Evolutionary conservation across 2,329 filamentous ascomycete species (phyloP).

Genomic region (Paecilomyces niveus): DNA sequence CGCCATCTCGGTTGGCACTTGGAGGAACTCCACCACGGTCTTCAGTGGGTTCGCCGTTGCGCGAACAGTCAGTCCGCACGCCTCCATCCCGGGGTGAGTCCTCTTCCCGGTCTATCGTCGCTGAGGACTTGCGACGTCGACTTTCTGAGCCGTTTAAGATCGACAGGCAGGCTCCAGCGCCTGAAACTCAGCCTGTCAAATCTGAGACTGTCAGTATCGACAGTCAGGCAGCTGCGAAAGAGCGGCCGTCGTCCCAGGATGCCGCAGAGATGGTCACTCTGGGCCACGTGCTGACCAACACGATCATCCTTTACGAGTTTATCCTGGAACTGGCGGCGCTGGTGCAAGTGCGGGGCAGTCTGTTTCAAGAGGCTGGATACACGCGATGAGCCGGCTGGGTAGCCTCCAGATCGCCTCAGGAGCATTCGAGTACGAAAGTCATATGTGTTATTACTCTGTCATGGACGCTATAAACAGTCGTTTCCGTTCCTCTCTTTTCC

Average conservation of each 20-base stretch:
- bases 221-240: constrained; percentile 13
- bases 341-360: constrained; percentile 64
- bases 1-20: constrained; percentile 4
- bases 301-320: constrained; percentile 73
- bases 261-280: constrained; percentile 53
- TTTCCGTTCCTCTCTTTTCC: background rate
- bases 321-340: constrained; percentile 68
- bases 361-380: constrained; percentile 71
- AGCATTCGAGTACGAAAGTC: background rate
- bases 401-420: background rate
- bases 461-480: background rate
- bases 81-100: constrained; percentile 5
- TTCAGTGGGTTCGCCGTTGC: constrained; percentile 15
- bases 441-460: background rate
- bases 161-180: constrained; percentile 2
- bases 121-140: constrained; percentile 21
- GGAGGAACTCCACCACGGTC: constrained; percentile 11
- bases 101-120: background rate
- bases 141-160: constrained; percentile 25
- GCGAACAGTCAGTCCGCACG: constrained; percentile 12
- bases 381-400: constrained; percentile 6
- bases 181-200: background rate
- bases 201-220: constrained; percentile 1
- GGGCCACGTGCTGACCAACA: constrained; percentile 72
- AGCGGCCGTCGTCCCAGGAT: constrained; percentile 18